A percentile compares a stretch with the other conserved stretches of the same genome.
Conservation (phyloP, 345 rosid species). For the Cardiospermum halicacabum region DNA sequence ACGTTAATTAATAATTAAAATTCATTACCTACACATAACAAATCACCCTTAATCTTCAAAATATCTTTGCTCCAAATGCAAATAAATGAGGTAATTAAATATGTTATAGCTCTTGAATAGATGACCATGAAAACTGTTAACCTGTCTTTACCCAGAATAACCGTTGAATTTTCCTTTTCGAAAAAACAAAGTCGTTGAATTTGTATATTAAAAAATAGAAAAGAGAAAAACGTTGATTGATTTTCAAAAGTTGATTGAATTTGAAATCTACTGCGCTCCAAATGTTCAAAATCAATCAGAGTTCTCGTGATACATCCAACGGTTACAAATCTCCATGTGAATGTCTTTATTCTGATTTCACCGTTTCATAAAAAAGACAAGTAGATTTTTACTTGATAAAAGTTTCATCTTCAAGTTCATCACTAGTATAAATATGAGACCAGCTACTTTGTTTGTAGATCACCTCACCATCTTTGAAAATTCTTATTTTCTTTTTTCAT, state of each 20-base stretch:
- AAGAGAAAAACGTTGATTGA: not conserved
- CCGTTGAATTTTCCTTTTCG: no score
- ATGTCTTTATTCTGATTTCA: slow-evolving; percentile 37
- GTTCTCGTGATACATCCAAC: slow-evolving; percentile 39
- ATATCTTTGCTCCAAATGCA: no score
- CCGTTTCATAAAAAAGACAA: not conserved
- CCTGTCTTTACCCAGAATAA: not conserved
- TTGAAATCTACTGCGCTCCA: slow-evolving; percentile 64
- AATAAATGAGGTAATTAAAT: no score
- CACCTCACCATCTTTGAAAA: slow-evolving; percentile 17
- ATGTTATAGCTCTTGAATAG: no score
- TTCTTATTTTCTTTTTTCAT: slow-evolving; percentile 35
- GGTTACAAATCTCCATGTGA: slow-evolving; percentile 70
- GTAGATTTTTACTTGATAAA: slow-evolving; percentile 5
- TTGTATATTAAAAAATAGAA: not conserved
- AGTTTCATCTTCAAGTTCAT: slow-evolving; percentile 12
- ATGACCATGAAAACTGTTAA: slow-evolving; percentile 7
- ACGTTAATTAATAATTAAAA: no score
- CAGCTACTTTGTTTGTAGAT: slow-evolving; percentile 28
- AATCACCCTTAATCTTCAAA: no score
- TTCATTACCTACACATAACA: no score
- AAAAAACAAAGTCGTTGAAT: not conserved
- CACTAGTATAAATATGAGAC: slow-evolving; percentile 38
- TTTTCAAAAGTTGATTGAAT: slow-evolving; percentile 2
- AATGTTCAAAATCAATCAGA: slow-evolving; percentile 36